Evolutionary conservation across 768 basidiomycete species (phyloP), one percentile per base, ranked within the genome.

Genomic region (Mycena sanguinolenta): DNA sequence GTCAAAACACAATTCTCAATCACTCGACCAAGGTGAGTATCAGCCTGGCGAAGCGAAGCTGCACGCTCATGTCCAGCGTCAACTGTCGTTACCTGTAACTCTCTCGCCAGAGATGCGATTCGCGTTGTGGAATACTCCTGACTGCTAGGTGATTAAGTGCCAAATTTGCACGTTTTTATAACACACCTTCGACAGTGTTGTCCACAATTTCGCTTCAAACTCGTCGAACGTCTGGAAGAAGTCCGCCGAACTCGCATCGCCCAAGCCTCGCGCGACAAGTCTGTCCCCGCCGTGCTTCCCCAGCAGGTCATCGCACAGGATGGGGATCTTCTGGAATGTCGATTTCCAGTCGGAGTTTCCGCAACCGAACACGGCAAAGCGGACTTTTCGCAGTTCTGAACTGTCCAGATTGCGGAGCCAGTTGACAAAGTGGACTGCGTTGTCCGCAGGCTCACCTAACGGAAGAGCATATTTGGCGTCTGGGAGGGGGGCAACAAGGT

Each of bases 331-430:
- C 73, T 87, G 85, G 75, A 80, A 88, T 5, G 86, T 86, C 42
- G 79, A 73, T 19, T 79, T 80, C 86, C 87, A 88, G 70, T 88
- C 87, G 46, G 78, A 79, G 75, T 88, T 84, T 4, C 87, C 87
- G 69, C 85, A 86, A 1, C 86, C 87, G 62, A 88, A 87, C 28
- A 88, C 84, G 3, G 82, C 83, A 63, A 80, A 88, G 23, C 77
- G 75, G n/a, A 84, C 79, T 44, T 79, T 63, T 78, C 76, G 36
- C 65, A 49, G 55, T 38, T 77, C n/a, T n/a, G n/a, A n/a, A 10
- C 78, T 34, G 4, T 34, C 66, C 5, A 82, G 70, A 64, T 71
- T 77, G 38, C 76, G 77, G n/a, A 88, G 64, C 80, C 83, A 84
- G 59, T 84, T 80, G n/a, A 86, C 79, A 72, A 86, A 87, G 58